Conservation (phyloP, 495 filamentous ascomycete genomes). For the Xylaria curta region DNA sequence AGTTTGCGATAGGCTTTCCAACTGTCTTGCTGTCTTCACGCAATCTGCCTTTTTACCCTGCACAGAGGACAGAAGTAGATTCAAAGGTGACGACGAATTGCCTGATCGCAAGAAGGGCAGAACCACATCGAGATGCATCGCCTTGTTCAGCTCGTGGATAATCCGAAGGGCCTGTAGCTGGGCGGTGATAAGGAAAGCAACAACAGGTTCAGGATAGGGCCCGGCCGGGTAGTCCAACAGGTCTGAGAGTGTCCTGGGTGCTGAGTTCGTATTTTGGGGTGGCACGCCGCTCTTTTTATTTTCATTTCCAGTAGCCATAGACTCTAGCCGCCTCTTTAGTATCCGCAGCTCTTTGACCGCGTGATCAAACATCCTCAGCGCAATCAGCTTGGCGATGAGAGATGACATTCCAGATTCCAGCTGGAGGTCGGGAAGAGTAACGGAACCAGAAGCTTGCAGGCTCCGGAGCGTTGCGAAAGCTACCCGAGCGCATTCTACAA, state of each 20-base stretch:
- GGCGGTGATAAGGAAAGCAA: conserved; percentile 57
- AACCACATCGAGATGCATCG: conserved; percentile 58
- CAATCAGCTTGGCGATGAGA: conserved; percentile 73
- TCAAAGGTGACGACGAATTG: conserved; percentile 67
- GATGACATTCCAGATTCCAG: conserved; percentile 84
- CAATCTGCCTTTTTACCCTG: conserved; percentile 51
- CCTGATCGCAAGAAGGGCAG: conserved; percentile 50
- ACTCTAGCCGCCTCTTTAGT: conserved; percentile 68
- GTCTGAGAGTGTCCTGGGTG: conserved; percentile 60
- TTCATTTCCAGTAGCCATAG: conserved; percentile 38
- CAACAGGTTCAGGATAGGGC: conserved; percentile 45
- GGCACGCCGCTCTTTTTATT: conserved; percentile 37
- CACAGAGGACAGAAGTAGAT: conserved; percentile 62
- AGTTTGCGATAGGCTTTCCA: conserved; percentile 72
- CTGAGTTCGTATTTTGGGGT: conserved; percentile 34
- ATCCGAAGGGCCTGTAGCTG: conserved; percentile 61
- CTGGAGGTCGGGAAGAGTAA: conserved; percentile 68
- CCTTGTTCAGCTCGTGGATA: conserved; percentile 55
- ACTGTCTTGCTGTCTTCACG: conserved; percentile 69
- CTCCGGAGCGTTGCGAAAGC: conserved; percentile 74
- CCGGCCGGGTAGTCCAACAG: conserved; percentile 64
- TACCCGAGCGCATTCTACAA: conserved; percentile 77
- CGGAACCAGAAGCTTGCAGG: conserved; percentile 56
- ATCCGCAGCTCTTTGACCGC: conserved; percentile 78
- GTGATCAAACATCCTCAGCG: conserved; percentile 72